Conservation (phyloP, 2,329 filamentous ascomycete genomes). For the Dactylonectria macrodidyma region DNA sequence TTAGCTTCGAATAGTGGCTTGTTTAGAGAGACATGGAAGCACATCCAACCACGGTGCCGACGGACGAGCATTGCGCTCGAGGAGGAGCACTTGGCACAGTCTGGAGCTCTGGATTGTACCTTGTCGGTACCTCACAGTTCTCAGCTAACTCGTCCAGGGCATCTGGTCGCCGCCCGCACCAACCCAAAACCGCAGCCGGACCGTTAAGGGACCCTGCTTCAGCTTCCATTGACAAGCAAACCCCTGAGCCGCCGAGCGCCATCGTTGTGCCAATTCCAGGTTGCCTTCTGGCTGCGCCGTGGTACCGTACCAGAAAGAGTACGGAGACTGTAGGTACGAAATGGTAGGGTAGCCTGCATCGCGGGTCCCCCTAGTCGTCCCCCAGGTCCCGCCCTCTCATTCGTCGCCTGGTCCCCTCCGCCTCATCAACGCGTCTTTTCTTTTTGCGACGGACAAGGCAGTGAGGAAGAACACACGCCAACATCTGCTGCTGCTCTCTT, state of each 20-base stretch:
- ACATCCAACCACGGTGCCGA: constrained; percentile 7
- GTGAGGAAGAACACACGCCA: constrained; percentile 39
- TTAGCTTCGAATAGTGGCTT: constrained; percentile 27
- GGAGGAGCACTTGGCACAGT: constrained; percentile 21
- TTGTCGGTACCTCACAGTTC: background rate
- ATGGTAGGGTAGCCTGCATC: constrained; percentile 39
- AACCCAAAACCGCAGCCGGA: background rate
- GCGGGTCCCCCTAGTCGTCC: constrained; percentile 38
- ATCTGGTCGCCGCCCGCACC: constrained; percentile 3
- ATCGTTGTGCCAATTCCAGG: background rate
- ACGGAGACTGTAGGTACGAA: constrained; percentile 18
- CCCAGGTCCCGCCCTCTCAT: constrained; percentile 41
- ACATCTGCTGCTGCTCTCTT: constrained; percentile 27
- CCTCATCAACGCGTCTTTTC: constrained; percentile 48
- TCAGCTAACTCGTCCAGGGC: constrained; percentile 2
- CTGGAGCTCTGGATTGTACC: background rate
- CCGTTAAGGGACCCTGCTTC: constrained; percentile 7
- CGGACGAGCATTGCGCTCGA: constrained; percentile 3
- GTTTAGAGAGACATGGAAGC: constrained; percentile 16
- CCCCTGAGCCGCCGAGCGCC: background rate
- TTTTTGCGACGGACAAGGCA: constrained; percentile 44
- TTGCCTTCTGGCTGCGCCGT: constrained; percentile 7
- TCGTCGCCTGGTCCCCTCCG: constrained; percentile 45
- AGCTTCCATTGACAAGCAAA: constrained; percentile 10
- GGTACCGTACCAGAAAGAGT: constrained; percentile 9